Base-by-base conservation (phyloP, 495 filamentous ascomycete genomes). In the Talaromyces thailandensis region DNA sequence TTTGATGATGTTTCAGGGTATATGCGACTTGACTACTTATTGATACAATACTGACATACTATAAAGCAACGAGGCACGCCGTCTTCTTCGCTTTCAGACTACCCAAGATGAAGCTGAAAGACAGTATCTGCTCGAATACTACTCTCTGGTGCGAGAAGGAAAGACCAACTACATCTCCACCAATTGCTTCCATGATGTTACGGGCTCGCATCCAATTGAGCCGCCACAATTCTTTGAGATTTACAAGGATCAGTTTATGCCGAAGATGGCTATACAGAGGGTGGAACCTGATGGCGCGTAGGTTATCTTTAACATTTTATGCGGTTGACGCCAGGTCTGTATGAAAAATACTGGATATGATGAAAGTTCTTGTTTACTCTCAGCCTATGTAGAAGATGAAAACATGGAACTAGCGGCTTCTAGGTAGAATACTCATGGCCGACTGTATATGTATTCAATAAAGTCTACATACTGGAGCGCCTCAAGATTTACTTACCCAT, bases 81-180 rank as follows among this genome's bases (percentile, higher is more conserved):
- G 70, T 8, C 72, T 84, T 6, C 74, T 84, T 2, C 65, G 70
- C 4, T 55, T 67, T 1, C 78, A 83, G 32, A 63, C 74, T 5
- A 70, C 71, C 18, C 70, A 70, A 37, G 81, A 83, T 57, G 69
- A 76, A 1, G 72, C 78, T 2, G 81, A 84, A 67, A 71, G 79
- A 61, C 64, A 84, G 66, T 83, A 80, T 64, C 64, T 85, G 37
- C 75, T 85, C 9, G 81, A 86, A 64, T 84, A 84, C 67, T 85
- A 82, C 69, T 76, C 79, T 21, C 73, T 86, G 14, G 83, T 84
- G 4, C 71, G 80, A 23, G 83, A 83, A 63, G 83, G 83, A 9
- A 84, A 83, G 72, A 83, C 82, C 0, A 84, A 84, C 69, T 84
- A 84, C 66, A 79, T 85, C 63, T 74, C 82, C 11, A 86, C 82